Base-by-base conservation (phyloP, 2,329 filamentous ascomycete genomes). In the Neoarthrinium moseri region DNA sequence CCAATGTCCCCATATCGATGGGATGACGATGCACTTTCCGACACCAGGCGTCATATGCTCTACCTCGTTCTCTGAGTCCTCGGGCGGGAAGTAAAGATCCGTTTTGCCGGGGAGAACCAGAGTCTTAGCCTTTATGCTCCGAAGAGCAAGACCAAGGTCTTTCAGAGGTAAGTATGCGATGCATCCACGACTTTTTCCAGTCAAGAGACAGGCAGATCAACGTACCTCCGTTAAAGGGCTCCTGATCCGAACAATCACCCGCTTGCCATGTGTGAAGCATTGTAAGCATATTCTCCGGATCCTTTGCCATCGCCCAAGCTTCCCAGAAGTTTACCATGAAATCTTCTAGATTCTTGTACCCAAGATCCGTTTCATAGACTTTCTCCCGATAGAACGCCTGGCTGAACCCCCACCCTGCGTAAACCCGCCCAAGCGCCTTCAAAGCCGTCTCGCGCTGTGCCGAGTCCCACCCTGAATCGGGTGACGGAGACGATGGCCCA, bases 191-290 rank as follows among this genome's bases (percentile, higher is more conserved):
- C 10, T 7, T 35, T 10, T 35, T 10, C 7, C 10, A 17, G 5
- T 35, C 37, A 20, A 10, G n/a, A 10, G 17, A 15, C 3, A 15
- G 13, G 4, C 5, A 26, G 6, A 27, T 27, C 5, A 18, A 10
- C 46, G 44, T 27, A 55, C 55, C 45, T 21, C 80, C 83, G 48
- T 84, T 76, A 52, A 87, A 91, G 3, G 81, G 83, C 45, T 82
- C 74, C 57, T 90, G 85, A 5, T 78, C 66, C 4, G 86, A 87
- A 40, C 81, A 77, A 56, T 92, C 86, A 1, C 78, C 87, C 5
- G 79, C 74, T 62, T 92, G 87, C 89, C 89, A 94, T 0, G 87
- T 91, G 26, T 86, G 77, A 4, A 90, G 69, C 87, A 91, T 90
- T 2, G 78, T 76, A 1, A 91, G 70, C 60, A 91, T 71, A 50